phyloP scores from a whole-genome alignment of 768 basidiomycete genomes.

The Lactifluus echinatus region DNA sequence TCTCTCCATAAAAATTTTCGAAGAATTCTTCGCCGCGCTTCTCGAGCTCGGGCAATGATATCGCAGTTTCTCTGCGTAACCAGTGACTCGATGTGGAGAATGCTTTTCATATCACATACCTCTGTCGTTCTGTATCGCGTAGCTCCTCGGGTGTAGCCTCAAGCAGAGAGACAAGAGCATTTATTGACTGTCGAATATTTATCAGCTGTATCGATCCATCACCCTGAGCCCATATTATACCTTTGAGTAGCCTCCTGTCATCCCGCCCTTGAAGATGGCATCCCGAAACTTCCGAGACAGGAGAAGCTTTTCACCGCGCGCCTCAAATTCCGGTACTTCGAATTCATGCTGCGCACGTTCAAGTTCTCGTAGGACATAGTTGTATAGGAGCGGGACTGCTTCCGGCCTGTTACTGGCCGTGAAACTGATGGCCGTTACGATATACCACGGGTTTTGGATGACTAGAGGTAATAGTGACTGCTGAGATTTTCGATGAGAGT shows the following conservation, averaged over 20 bases:
- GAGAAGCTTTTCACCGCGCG: conserved; percentile 30
- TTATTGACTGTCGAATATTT: conserved; percentile 40
- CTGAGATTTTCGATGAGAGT: neutral
- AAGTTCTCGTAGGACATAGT: conserved; percentile 40
- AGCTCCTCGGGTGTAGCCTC: conserved; percentile 45
- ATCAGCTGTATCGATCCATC: neutral
- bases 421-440: conserved; percentile 49
- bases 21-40: conserved; percentile 38
- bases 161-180: conserved; percentile 43
- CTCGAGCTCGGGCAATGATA: conserved; percentile 37
- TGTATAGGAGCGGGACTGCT: conserved; percentile 46
- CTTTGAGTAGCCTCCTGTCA: conserved; percentile 49
- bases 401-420: conserved; percentile 52
- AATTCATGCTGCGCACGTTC: conserved; percentile 21
- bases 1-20: conserved; percentile 46
- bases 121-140: conserved; percentile 37
- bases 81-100: neutral
- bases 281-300: conserved; percentile 53
- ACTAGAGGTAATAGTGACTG: conserved; percentile 10
- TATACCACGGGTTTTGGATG: conserved; percentile 47
- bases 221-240: conserved; percentile 27
- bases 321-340: conserved; percentile 20
- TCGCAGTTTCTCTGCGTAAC: conserved; percentile 32
- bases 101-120: conserved; percentile 29
- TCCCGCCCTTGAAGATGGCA: conserved; percentile 51